Percentiles rank a stretch among this genome's conserved stretches.
phyloP scores from a whole-genome alignment of 192 early-diverging fungal genomes.

The Podila minutissima region DNA sequence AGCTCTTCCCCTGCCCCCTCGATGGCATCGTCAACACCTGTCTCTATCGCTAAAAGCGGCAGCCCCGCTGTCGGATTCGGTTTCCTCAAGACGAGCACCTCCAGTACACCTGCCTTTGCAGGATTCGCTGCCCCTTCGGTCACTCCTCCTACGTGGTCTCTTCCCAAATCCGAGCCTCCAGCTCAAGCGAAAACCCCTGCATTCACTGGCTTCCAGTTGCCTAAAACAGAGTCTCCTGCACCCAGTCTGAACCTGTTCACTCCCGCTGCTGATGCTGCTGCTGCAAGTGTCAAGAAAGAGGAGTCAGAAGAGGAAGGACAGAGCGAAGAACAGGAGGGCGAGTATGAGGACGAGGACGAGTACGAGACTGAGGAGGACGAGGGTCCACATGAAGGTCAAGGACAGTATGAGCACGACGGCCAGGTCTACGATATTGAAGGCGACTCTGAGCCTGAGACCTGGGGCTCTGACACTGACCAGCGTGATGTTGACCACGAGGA shows the following conservation, averaged over 20 bases:
- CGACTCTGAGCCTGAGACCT: conserved; percentile 38
- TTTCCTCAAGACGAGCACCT: background rate
- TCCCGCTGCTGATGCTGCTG: background rate
- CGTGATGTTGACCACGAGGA: conserved; percentile 32
- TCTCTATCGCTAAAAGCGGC: background rate
- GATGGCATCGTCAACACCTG: background rate
- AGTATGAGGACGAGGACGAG: conserved; percentile 2
- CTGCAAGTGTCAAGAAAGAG: conserved; percentile 9
- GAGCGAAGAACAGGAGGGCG: conserved; percentile 7
- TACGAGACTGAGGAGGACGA: conserved; percentile 17
- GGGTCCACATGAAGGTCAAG: background rate
- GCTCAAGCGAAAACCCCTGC: background rate
- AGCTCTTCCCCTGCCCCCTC: background rate
- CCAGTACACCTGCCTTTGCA: background rate
- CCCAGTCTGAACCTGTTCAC: background rate
- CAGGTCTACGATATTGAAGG: conserved; percentile 31
- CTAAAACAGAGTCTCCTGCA: conserved; percentile 1
- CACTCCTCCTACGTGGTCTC: background rate
- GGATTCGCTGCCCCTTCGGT: background rate
- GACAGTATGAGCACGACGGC: conserved; percentile 35
- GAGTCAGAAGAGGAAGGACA: conserved; percentile 11
- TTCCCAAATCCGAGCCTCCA: background rate
- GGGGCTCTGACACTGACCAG: conserved; percentile 44
- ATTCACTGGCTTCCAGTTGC: conserved; percentile 20
- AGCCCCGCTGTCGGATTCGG: background rate